Conservation (phyloP, 2,329 filamentous ascomycete genomes). For the Aspergillus calidoustus region DNA sequence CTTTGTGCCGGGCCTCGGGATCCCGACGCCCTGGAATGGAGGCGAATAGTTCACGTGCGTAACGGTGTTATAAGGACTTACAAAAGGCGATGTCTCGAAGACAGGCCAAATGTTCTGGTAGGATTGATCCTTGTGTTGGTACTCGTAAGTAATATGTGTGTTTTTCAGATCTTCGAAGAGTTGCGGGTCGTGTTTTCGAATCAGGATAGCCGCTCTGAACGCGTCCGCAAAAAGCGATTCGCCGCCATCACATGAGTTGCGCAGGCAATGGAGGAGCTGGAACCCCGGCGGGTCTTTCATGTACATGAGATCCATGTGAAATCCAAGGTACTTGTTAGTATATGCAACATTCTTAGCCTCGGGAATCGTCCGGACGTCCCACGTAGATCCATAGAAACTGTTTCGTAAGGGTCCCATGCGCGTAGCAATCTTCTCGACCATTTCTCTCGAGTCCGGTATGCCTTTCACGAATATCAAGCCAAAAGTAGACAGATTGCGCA, state of each 20-base stretch:
- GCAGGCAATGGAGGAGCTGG: constrained; percentile 87
- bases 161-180: constrained; percentile 45
- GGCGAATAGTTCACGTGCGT: constrained; percentile 71
- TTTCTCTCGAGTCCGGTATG: constrained; percentile 69
- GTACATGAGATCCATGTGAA: constrained; percentile 95
- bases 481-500: constrained; percentile 65
- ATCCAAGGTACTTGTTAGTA: constrained; percentile 77
- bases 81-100: constrained; percentile 44
- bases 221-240: constrained; percentile 86
- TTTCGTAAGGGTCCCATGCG: constrained; percentile 79
- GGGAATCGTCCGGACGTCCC: constrained; percentile 83
- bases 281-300: constrained; percentile 77
- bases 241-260: constrained; percentile 78
- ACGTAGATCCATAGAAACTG: constrained; percentile 90
- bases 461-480: constrained; percentile 78
- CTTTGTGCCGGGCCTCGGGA: background rate
- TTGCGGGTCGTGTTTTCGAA: constrained; percentile 20
- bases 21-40: constrained; percentile 69
- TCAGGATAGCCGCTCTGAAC: constrained; percentile 59
- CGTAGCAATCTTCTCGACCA: constrained; percentile 70
- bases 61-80: constrained; percentile 28
- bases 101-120: constrained; percentile 66
- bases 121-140: constrained; percentile 66
- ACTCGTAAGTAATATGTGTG: constrained; percentile 64
- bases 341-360: constrained; percentile 91